A percentile compares a stretch with the other conserved stretches of the same genome.
Evolutionary conservation across 2,329 filamentous ascomycete genomes (phyloP).

Genomic region (Ophiocordyceps camponoti-saundersi): DNA sequence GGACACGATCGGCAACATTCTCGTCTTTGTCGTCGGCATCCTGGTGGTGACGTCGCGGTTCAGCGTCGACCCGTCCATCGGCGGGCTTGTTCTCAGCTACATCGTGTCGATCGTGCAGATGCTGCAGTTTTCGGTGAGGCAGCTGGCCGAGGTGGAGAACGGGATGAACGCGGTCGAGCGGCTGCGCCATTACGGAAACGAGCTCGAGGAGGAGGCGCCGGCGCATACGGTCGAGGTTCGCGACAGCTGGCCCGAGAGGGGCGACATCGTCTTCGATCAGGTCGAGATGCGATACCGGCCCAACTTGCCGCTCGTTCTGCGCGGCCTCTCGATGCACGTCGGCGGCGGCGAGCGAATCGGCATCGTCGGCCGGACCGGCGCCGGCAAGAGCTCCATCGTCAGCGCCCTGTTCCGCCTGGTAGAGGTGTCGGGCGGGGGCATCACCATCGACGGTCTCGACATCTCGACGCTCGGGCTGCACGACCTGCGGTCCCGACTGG

Average conservation of each 20-base stretch:
- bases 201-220: conserved; percentile 80
- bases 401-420: conserved; percentile 63
- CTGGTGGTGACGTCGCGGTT: conserved; percentile 86
- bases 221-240: conserved; percentile 59
- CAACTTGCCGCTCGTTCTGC: conserved; percentile 55
- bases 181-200: conserved; percentile 72
- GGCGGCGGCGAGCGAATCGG: conserved; percentile 63
- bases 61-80: conserved; percentile 66
- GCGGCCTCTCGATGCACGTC: conserved; percentile 55
- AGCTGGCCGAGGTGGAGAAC: conserved; percentile 91
- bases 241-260: conserved; percentile 67
- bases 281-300: conserved; percentile 66
- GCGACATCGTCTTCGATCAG: conserved; percentile 60
- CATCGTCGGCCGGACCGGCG: conserved; percentile 66
- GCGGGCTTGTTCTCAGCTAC: conserved; percentile 79
- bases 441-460: conserved; percentile 48
- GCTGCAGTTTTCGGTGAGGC: conserved; percentile 88
- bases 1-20: conserved; percentile 64
- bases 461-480: conserved; percentile 60
- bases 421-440: conserved; percentile 44
- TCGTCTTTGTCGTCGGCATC: conserved; percentile 80
- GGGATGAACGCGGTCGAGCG: conserved; percentile 96
- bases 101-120: conserved; percentile 87
- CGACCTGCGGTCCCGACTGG: conserved; percentile 57
- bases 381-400: conserved; percentile 75